These are phyloP conservation scores for Arabidopsis arenosa DNA, from an alignment of 345 rosid genomes.

Conservation along the genomic window DNA sequence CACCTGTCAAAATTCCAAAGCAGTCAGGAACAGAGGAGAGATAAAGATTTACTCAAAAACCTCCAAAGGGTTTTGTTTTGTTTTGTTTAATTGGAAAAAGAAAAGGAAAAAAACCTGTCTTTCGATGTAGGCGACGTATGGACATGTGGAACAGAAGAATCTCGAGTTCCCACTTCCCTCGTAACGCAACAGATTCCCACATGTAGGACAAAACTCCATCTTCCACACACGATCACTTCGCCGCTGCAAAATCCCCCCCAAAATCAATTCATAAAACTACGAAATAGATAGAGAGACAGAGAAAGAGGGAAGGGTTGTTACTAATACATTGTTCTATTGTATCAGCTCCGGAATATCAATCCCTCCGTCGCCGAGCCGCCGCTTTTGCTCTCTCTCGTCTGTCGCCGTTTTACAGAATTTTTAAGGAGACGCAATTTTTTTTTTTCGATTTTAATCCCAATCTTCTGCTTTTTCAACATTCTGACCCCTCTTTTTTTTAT, in stretches of 20 bases:
- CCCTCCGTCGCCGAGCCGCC: slow-evolving; percentile 9
- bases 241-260: background rate
- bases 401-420: background rate
- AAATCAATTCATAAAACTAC: background rate
- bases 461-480: background rate
- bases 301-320: background rate
- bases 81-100: background rate
- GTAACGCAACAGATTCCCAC: slow-evolving; percentile 46
- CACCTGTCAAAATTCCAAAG: slow-evolving; percentile 29
- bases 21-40: background rate
- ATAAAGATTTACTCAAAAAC: background rate
- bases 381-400: background rate
- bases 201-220: slow-evolving; percentile 47
- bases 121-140: slow-evolving; percentile 38
- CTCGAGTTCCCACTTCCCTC: slow-evolving; percentile 13
- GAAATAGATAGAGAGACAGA: background rate
- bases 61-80: background rate
- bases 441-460: background rate
- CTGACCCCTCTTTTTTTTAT: background rate
- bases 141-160: slow-evolving; percentile 46
- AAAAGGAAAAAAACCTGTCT: slow-evolving; percentile 13
- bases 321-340: background rate
- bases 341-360: background rate
- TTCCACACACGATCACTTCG: slow-evolving; percentile 8
- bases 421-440: background rate